A percentile compares a stretch with the other conserved stretches of the same genome.
These are phyloP conservation scores for Lepidium africanum DNA, from an alignment of 345 rosid genomes.

Conservation along the genomic window DNA sequence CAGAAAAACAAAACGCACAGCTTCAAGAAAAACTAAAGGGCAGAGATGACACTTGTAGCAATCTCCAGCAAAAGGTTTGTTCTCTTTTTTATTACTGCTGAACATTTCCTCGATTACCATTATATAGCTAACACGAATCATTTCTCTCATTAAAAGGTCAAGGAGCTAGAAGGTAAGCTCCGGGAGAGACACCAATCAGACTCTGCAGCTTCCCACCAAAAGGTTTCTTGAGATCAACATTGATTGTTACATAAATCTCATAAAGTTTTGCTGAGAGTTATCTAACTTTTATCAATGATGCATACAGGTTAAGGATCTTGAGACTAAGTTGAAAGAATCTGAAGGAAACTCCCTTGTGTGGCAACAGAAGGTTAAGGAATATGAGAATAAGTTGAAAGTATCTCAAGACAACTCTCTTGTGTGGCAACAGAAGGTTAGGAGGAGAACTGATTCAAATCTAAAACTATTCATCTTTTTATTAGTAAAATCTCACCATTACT, in stretches of 20 bases:
- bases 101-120: not conserved
- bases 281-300: not conserved
- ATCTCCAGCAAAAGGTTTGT: conserved; percentile 68
- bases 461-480: not conserved
- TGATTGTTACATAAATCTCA: not conserved
- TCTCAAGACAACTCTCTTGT: conserved; percentile 36
- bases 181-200: conserved; percentile 57
- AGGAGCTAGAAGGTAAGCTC: conserved; percentile 65
- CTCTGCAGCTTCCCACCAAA: conserved; percentile 38
- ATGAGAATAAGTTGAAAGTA: conserved; percentile 59
- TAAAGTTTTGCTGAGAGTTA: not conserved
- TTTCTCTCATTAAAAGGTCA: conserved; percentile 34
- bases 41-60: conserved; percentile 58
- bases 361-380: conserved; percentile 57
- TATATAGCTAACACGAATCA: conserved; percentile 14
- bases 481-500: not conserved
- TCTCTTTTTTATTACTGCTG: not conserved
- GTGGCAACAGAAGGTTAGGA: conserved; percentile 57
- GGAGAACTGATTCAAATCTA: not conserved
- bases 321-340: conserved; percentile 58
- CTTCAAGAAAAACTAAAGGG: conserved; percentile 60
- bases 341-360: conserved; percentile 36
- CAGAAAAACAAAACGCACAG: conserved; percentile 53
- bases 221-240: conserved; percentile 37
- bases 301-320: conserved; percentile 64